Base-by-base conservation (phyloP, 179 eudicot genomes). In the Beta macrorhiza region DNA sequence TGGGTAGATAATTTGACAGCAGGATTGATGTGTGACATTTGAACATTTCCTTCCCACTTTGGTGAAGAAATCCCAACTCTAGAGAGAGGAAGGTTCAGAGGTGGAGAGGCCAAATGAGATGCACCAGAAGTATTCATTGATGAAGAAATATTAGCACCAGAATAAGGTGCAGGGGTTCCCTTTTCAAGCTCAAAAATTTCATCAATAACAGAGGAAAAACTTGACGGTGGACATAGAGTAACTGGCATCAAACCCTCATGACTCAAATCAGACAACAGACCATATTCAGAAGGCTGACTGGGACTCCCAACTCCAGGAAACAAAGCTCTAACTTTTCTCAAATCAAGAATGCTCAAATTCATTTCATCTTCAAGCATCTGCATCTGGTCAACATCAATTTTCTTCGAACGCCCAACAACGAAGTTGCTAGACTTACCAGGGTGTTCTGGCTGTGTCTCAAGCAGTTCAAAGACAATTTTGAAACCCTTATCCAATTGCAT, bases 401-500 rank as follows among this genome's bases (percentile, higher is more conserved):
- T 85, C 81, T 90, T 95, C 47, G 81, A 74, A 58, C 98, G 91
- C 57, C 83, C 82, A 76, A 92, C 88, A 82, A 90, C 88, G 82
- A 88, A 81, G 83, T 87, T 79, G 78, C 80, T 86, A 62, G 88
- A 81, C 75, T 87, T 93, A 75, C 86, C 93, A 64, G 91, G 84
- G 16, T 87, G 87, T 79, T 91, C 90, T 47, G 88, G 80, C 67
- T 86, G 89, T 67, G 90, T 91, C 87, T 93, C 97, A 67, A 97
- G 86, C 85, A 97, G 89, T 73, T 89, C 89, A 78, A 93, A 90
- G 77, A 92, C 82, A 70, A 95, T 92, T 81, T 88, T 93, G 75
- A 91, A 92, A 79, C 90, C 97, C 82, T 90, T 92, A 79, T 97
- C 97, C 67, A 92, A 89, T 82, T 94, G 97, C 95, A 94, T 88